Conservation (phyloP, 192 early-diverging fungal genomes). For the Pilobolus umbonatus region DNA sequence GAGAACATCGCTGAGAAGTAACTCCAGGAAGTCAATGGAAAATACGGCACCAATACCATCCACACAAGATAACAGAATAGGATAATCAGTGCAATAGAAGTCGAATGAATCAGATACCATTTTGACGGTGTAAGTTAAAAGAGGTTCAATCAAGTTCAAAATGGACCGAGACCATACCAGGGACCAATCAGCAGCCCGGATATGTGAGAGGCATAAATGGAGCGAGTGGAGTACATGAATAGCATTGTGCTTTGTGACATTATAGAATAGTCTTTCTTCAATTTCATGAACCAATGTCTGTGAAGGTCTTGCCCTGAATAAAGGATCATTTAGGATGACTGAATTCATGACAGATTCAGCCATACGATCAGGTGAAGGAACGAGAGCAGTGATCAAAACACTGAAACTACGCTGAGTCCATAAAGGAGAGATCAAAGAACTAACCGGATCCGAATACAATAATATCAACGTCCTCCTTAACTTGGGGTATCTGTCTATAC, state of each 20-base stretch:
- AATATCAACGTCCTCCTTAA: conserved; percentile 2
- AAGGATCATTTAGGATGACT: neutral
- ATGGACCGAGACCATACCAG: conserved; percentile 27
- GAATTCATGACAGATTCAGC: neutral
- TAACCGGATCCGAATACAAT: conserved; percentile 18
- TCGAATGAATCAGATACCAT: conserved; percentile 24
- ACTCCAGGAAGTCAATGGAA: conserved; percentile 34
- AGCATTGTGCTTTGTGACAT: conserved; percentile 26
- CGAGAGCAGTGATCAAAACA: conserved; percentile 11
- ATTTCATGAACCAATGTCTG: conserved; percentile 17
- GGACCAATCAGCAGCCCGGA: conserved; percentile 25
- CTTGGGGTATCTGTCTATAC: neutral
- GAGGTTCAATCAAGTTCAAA: conserved; percentile 20
- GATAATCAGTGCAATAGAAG: conserved; percentile 31
- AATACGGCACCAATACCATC: conserved; percentile 35
- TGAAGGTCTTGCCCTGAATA: neutral
- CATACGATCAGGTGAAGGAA: neutral
- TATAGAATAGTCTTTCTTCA: conserved; percentile 1
- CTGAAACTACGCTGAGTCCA: conserved; percentile 30
- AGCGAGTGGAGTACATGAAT: conserved; percentile 29
- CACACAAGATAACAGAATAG: conserved; percentile 32
- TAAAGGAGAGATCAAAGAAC: neutral
- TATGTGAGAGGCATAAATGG: conserved; percentile 24
- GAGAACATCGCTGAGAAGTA: conserved; percentile 20
- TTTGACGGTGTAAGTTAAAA: conserved; percentile 18